These are phyloP conservation scores for Coemansia reversa DNA, from an alignment of 192 early-diverging fungal genomes.

Conservation along the genomic window DNA sequence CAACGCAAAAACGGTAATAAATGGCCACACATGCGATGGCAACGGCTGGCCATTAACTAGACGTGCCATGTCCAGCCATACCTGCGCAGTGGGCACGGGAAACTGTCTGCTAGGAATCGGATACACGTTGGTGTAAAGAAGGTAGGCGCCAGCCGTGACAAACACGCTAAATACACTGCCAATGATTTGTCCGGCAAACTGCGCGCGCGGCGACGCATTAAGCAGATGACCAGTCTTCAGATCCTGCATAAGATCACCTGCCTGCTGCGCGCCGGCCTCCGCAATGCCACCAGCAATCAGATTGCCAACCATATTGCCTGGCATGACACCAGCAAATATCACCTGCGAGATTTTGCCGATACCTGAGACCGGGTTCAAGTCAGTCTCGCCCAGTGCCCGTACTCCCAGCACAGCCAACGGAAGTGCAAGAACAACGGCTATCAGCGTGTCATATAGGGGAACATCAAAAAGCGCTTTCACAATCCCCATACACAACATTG, in stretches of 20 bases:
- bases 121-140: slow-evolving; percentile 68
- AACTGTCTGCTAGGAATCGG: slow-evolving; percentile 69
- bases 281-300: slow-evolving; percentile 77
- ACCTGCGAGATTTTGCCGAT: slow-evolving; percentile 86
- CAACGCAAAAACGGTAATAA: slow-evolving; percentile 57
- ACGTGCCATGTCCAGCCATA: slow-evolving; percentile 77
- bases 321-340: slow-evolving; percentile 74
- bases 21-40: slow-evolving; percentile 63
- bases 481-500: slow-evolving; percentile 61
- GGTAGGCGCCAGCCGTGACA: slow-evolving; percentile 67
- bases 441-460: slow-evolving; percentile 62
- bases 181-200: slow-evolving; percentile 81
- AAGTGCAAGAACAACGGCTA: slow-evolving; percentile 71
- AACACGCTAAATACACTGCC: slow-evolving; percentile 74
- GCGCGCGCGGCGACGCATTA: slow-evolving; percentile 76
- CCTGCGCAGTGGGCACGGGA: slow-evolving; percentile 69
- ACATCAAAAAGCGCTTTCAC: slow-evolving; percentile 69
- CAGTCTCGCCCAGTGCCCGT: slow-evolving; percentile 79
- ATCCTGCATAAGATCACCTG: slow-evolving; percentile 78
- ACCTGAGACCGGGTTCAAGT: slow-evolving; percentile 78
- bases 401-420: slow-evolving; percentile 77
- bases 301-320: slow-evolving; percentile 70
- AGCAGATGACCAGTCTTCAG: slow-evolving; percentile 85
- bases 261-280: slow-evolving; percentile 70
- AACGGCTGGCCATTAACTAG: slow-evolving; percentile 73